These are phyloP conservation scores for Coemansia sp. DNA, from an alignment of 192 early-diverging fungal species.

Conservation along the genomic window DNA sequence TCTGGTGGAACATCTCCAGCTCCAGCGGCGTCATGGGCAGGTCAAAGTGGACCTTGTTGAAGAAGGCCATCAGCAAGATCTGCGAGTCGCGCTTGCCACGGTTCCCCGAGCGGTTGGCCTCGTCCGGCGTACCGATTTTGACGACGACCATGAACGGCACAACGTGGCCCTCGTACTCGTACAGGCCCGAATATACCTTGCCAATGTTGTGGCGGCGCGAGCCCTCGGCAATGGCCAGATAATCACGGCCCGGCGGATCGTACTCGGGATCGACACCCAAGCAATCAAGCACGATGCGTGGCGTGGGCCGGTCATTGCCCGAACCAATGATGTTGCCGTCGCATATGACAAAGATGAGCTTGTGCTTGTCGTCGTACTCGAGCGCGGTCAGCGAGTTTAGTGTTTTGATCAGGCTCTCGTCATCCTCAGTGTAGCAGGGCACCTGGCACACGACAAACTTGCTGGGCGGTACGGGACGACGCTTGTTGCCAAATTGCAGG, in stretches of 20 bases:
- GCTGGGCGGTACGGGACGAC: slow-evolving; percentile 74
- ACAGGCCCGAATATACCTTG: slow-evolving; percentile 93
- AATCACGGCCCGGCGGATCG: slow-evolving; percentile 70
- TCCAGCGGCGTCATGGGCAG: slow-evolving; percentile 88
- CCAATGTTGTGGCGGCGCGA: slow-evolving; percentile 88
- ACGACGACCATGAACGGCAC: slow-evolving; percentile 93
- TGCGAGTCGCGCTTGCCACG: slow-evolving; percentile 98
- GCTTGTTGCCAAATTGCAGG: slow-evolving; percentile 61
- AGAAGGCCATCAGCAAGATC: slow-evolving; percentile 86
- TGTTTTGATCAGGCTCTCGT: slow-evolving; percentile 73
- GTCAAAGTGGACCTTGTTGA: slow-evolving; percentile 89
- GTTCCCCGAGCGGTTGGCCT: slow-evolving; percentile 86
- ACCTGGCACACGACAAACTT: slow-evolving; percentile 95
- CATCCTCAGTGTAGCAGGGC: slow-evolving; percentile 91
- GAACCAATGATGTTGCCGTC: slow-evolving; percentile 90
- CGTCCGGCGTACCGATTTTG: slow-evolving; percentile 85
- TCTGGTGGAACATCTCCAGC: slow-evolving; percentile 93
- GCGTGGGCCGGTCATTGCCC: slow-evolving; percentile 90
- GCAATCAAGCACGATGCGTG: slow-evolving; percentile 82
- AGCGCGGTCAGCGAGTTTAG: slow-evolving; percentile 73
- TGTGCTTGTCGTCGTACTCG: slow-evolving; percentile 80
- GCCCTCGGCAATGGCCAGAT: slow-evolving; percentile 85
- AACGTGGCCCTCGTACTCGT: slow-evolving; percentile 78
- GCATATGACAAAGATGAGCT: slow-evolving; percentile 76
- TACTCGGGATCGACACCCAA: slow-evolving; percentile 76